phyloP scores from a whole-genome alignment of 2,329 filamentous ascomycete species.

The Calonectria fujianensis region DNA sequence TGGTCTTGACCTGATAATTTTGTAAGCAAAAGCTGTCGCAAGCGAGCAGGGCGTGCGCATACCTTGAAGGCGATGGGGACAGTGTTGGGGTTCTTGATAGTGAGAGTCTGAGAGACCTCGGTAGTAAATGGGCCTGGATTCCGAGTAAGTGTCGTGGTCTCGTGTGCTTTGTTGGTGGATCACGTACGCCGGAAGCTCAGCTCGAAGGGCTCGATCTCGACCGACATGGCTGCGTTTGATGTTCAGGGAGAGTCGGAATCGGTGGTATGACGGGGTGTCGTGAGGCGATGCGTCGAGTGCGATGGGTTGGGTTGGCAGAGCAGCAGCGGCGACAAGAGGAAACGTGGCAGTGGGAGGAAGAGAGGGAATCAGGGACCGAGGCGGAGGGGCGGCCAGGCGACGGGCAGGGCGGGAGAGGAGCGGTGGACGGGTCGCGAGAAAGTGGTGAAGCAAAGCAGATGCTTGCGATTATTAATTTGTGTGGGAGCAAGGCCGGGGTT shows the following conservation, averaged over 20 bases:
- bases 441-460: slow-evolving; percentile 8
- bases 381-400: slow-evolving; percentile 1
- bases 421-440: slow-evolving; percentile 19
- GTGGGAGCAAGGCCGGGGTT: slow-evolving; percentile 26
- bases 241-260: slow-evolving; percentile 21
- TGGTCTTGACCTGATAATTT: slow-evolving; percentile 92
- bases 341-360: slow-evolving; percentile 50
- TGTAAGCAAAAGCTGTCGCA: slow-evolving; percentile 45
- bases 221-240: slow-evolving; percentile 82
- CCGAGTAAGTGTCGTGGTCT: slow-evolving; percentile 47
- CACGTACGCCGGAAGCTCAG: slow-evolving; percentile 93
- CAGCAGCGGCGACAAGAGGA: slow-evolving; percentile 48
- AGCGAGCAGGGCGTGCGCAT: slow-evolving; percentile 53
- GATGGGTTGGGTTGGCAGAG: slow-evolving; percentile 31
- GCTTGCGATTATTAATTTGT: slow-evolving; percentile 32
- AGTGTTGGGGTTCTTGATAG: slow-evolving; percentile 78
- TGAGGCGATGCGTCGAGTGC: slow-evolving; percentile 45
- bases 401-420: not conserved
- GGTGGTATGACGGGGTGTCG: slow-evolving; percentile 45
- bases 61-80: slow-evolving; percentile 83
- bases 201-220: slow-evolving; percentile 94
- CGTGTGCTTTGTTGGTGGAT: slow-evolving; percentile 40
- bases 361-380: slow-evolving; percentile 19
- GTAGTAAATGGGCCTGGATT: slow-evolving; percentile 78
- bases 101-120: slow-evolving; percentile 79